These are phyloP conservation scores for Calycina herbarum DNA, from an alignment of 2,329 filamentous ascomycete genomes.

Conservation along the genomic window DNA sequence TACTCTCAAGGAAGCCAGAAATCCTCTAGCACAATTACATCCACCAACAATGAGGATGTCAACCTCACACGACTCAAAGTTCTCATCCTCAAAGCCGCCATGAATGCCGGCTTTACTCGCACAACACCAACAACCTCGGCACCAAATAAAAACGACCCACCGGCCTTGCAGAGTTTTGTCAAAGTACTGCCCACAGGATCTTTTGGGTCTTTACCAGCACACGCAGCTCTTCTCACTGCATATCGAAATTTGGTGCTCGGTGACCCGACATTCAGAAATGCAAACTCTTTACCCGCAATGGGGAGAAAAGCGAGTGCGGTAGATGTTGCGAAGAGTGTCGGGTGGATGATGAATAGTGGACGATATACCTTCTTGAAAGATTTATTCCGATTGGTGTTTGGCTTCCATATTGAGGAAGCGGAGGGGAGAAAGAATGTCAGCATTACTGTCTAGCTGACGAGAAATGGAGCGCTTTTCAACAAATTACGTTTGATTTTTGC, in stretches of 20 bases:
- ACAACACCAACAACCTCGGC: slow-evolving; percentile 39
- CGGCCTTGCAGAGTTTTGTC: slow-evolving; percentile 71
- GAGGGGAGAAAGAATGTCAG: slow-evolving; percentile 64
- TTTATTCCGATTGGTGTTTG: slow-evolving; percentile 81
- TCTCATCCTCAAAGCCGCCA: slow-evolving; percentile 79
- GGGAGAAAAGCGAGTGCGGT: slow-evolving; percentile 63
- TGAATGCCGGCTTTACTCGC: slow-evolving; percentile 78
- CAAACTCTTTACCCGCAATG: slow-evolving; percentile 53
- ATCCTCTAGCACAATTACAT: slow-evolving; percentile 72
- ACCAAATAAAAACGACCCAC: slow-evolving; percentile 44
- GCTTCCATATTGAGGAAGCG: slow-evolving; percentile 78
- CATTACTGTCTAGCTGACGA: slow-evolving; percentile 52
- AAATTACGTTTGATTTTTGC: background rate
- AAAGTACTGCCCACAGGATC: slow-evolving; percentile 72
- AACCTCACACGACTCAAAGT: slow-evolving; percentile 77
- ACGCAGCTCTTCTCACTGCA: slow-evolving; percentile 69
- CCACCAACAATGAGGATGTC: slow-evolving; percentile 66
- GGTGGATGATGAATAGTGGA: slow-evolving; percentile 69
- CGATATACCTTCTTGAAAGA: slow-evolving; percentile 81
- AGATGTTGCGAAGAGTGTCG: slow-evolving; percentile 80
- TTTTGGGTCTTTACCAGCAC: slow-evolving; percentile 72
- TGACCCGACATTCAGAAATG: slow-evolving; percentile 65
- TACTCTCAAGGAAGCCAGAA: slow-evolving; percentile 71
- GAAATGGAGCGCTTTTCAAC: background rate
- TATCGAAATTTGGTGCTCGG: slow-evolving; percentile 79